phyloP scores from a whole-genome alignment of 1,284 basidiomycete species.

The Rhizoctonia solani region DNA sequence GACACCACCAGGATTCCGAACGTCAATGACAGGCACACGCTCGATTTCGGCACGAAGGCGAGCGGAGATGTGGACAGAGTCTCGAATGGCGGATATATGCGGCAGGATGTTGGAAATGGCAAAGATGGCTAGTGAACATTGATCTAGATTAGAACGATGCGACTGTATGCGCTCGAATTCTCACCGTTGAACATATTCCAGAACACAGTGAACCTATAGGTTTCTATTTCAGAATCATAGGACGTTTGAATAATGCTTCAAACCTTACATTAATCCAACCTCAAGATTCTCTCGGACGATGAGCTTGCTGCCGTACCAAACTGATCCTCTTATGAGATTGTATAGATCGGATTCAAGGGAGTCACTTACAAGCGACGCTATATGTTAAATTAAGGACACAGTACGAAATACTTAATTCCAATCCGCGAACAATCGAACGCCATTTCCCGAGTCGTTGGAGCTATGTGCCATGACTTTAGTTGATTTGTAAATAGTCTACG shows the following conservation, averaged over 20 bases:
- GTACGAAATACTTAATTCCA: slow-evolving; percentile 42
- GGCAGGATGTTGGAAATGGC: slow-evolving; percentile 44
- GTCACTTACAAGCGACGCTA: background rate
- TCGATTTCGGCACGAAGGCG: slow-evolving; percentile 44
- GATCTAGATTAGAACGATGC: no score
- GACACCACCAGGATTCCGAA: slow-evolving; percentile 41
- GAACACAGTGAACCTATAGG: no score
- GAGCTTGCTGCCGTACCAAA: slow-evolving; percentile 43
- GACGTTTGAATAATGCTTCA: no score
- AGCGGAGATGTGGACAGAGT: slow-evolving; percentile 20
- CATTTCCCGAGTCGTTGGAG: slow-evolving; percentile 43
- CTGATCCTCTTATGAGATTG: no score
- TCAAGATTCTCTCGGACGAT: background rate
- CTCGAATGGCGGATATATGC: slow-evolving; percentile 42
- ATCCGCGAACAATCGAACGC: slow-evolving; percentile 40
- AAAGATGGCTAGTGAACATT: slow-evolving; percentile 27
- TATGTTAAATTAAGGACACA: slow-evolving; percentile 31
- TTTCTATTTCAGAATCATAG: no score
- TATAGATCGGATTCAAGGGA: slow-evolving; percentile 7
- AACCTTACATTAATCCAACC: background rate
- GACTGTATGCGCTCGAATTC: no score
- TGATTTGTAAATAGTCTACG: background rate
- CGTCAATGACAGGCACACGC: slow-evolving; percentile 44
- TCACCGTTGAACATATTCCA: no score
- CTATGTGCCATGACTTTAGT: slow-evolving; percentile 38